Evolutionary conservation across 2,329 filamentous ascomycete genomes (phyloP), one percentile per base, ranked within the genome.

Genomic region (Aspergillus oerlinghausenensis): DNA sequence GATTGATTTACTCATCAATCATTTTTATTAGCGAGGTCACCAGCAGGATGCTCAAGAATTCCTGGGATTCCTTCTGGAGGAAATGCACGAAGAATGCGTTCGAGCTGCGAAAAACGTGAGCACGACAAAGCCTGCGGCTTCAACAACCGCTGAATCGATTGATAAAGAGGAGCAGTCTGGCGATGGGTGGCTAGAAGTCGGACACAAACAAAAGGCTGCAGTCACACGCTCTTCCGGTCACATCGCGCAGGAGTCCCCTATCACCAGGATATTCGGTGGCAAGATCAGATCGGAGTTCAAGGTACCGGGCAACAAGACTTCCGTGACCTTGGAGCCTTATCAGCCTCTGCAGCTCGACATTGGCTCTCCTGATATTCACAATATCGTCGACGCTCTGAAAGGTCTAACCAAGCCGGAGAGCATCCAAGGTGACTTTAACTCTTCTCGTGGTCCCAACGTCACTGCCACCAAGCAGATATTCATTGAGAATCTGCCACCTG

Each of bases 41-140:
- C 94, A 99, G 72, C 93, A 99, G 79, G 94, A 99, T 76, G 94
- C 94, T 1, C 92, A 99, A 70, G 94, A 99, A 69, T 99, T 99
- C 65, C 79, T 99, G 25, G 93, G 92, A 0, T 96, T 97, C 71
- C 80, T 99, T 35, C 81, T 99, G 3, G 92, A 96, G 68, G 90
- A 91, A 50, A 84, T 99, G 35, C 92, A 97, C 66, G 92, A 97
- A 62, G 94, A 99, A 73, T 97, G 92, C 70, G 85, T 86, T 17
- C 82, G 87, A 56, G 87, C 93, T 49, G 89, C 95, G 77, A 84
- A 84, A 61, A 78, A 77, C 55, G 76, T 78, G 5, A 70, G 74
- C 26, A 62, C 71, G 56, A 67, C 74, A 2, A 73, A 72, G 25
- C 77, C 79, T 3, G 78, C 77, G 1, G 73, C 74, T 8, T 75